Percentiles rank a stretch among this genome's conserved stretches.
These are phyloP conservation scores for Pseudogymnoascus sp. DNA, from an alignment of 2,329 filamentous ascomycete genomes.

Conservation along the genomic window DNA sequence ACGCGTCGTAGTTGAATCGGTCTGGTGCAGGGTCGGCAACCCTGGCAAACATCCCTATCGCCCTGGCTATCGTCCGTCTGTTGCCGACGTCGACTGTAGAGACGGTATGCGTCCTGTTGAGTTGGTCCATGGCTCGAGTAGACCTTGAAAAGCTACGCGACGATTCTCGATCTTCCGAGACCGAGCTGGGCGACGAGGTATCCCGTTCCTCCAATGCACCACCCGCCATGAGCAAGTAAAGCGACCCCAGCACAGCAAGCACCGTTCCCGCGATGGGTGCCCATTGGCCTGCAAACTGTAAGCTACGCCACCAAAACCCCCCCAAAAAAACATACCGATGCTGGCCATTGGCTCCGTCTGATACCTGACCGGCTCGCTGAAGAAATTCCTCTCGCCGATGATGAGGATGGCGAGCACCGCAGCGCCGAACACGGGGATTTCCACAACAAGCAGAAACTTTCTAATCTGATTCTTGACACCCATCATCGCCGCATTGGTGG, in stretches of 20 bases:
- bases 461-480: constrained; percentile 46
- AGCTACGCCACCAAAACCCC: constrained; percentile 2
- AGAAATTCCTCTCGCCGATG: constrained; percentile 57
- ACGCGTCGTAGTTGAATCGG: constrained; percentile 41
- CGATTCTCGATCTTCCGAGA: constrained; percentile 3
- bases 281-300: constrained; percentile 44
- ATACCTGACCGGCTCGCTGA: constrained; percentile 44
- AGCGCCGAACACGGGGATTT: constrained; percentile 49
- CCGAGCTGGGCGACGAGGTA: constrained; percentile 7
- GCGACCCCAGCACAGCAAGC: constrained; percentile 48
- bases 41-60: constrained; percentile 39
- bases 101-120: neutral
- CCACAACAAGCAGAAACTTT: constrained; percentile 44
- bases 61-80: constrained; percentile 35
- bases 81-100: constrained; percentile 19
- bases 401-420: constrained; percentile 51
- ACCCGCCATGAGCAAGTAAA: constrained; percentile 41
- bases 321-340: constrained; percentile 38
- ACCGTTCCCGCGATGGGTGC: constrained; percentile 49
- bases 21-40: constrained; percentile 34
- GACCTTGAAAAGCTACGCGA: too few species aligned
- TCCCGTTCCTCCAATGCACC: constrained; percentile 10
- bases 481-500: constrained; percentile 43
- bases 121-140: neutral
- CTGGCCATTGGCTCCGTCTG: constrained; percentile 55